phyloP scores from a whole-genome alignment of 1,284 basidiomycete genomes.

The Tylopilus sp. region DNA sequence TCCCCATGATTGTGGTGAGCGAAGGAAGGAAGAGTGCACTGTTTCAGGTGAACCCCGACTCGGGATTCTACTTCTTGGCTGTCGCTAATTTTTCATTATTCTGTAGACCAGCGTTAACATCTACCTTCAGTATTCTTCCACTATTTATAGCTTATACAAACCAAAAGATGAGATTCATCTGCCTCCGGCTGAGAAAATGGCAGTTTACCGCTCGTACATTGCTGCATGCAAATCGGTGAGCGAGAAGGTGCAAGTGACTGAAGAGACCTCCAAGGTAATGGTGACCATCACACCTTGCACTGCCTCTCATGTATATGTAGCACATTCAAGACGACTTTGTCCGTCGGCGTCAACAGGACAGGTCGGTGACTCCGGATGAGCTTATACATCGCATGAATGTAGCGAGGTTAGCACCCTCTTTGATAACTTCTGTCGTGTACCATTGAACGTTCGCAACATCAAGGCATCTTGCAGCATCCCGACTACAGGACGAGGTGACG shows the following conservation, averaged over 20 bases:
- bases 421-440: background rate
- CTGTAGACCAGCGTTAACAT: constrained; percentile 53
- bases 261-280: constrained; percentile 52
- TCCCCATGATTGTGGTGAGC: constrained; percentile 60
- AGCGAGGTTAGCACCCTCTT: constrained; percentile 47
- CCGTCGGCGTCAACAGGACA: constrained; percentile 47
- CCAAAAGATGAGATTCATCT: constrained; percentile 38
- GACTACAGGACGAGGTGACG: constrained; percentile 44
- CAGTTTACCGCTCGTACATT: constrained; percentile 52
- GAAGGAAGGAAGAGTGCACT: constrained; percentile 67
- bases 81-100: background rate
- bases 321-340: constrained; percentile 76
- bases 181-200: constrained; percentile 45
- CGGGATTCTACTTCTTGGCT: background rate
- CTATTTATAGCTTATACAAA: constrained; percentile 45
- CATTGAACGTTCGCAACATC: constrained; percentile 30
- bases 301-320: constrained; percentile 34
- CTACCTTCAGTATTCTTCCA: constrained; percentile 37
- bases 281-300: background rate
- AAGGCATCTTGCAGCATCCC: constrained; percentile 50
- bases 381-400: constrained; percentile 61
- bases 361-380: constrained; percentile 51
- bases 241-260: constrained; percentile 50
- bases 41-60: constrained; percentile 47
- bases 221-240: constrained; percentile 44